A percentile compares a stretch with the other conserved stretches of the same genome.
Conservation (phyloP, 495 filamentous ascomycete species). For the Penicillium desertorum region DNA sequence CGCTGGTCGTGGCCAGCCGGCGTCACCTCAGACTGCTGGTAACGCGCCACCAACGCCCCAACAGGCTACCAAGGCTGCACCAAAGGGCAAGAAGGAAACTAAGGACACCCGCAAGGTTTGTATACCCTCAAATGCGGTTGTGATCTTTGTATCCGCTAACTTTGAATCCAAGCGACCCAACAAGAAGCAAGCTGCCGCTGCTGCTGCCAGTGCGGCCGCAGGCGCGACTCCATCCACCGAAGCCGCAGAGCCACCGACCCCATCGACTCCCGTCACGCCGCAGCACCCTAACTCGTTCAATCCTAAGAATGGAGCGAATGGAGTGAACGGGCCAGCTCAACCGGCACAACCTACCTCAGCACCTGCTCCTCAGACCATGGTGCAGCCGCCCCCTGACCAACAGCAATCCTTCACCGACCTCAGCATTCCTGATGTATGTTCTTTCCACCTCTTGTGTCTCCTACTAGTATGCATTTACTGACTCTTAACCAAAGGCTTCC, state of each 20-base stretch:
- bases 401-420: constrained; percentile 41
- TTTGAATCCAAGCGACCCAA: constrained; percentile 33
- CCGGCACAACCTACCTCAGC: constrained; percentile 44
- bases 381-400: constrained; percentile 48
- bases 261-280: constrained; percentile 85
- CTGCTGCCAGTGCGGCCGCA: constrained; percentile 55
- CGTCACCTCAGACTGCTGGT: constrained; percentile 72
- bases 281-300: constrained; percentile 64
- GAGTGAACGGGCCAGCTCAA: constrained; percentile 47
- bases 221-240: constrained; percentile 74
- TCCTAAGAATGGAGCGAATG: constrained; percentile 51
- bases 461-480: constrained; percentile 25
- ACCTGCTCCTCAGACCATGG: constrained; percentile 41
- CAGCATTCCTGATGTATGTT: constrained; percentile 44
- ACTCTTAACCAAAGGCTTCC: constrained; percentile 23
- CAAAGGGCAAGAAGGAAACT: constrained; percentile 76
- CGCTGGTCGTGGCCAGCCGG: constrained; percentile 64
- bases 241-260: constrained; percentile 67
- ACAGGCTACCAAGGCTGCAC: constrained; percentile 71
- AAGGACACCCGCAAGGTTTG: constrained; percentile 77
- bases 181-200: constrained; percentile 64
- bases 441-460: constrained; percentile 6
- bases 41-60: constrained; percentile 87
- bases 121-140: constrained; percentile 7
- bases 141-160: constrained; percentile 23